Conservation (phyloP, 1,284 basidiomycete species). For the Leccinum pachyderme region DNA sequence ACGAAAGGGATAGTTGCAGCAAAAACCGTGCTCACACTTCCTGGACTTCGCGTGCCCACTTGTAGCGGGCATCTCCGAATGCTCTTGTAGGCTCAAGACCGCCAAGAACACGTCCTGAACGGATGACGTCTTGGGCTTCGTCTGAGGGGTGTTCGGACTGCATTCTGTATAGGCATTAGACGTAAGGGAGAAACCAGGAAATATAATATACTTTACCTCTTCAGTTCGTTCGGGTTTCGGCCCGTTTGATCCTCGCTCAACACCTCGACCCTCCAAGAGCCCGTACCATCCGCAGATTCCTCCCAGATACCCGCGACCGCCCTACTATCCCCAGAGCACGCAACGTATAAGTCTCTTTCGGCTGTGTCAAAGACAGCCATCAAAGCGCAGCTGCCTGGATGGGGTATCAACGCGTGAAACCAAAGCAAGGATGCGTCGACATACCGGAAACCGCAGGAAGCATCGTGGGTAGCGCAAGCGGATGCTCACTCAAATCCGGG, state of each 20-base stretch:
- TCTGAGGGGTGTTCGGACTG: slow-evolving; percentile 85
- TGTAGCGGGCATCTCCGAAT: slow-evolving; percentile 95
- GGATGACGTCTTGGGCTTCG: slow-evolving; percentile 82
- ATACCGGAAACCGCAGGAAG: slow-evolving; percentile 75
- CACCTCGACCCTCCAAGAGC: slow-evolving; percentile 86
- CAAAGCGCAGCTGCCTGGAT: slow-evolving; percentile 81
- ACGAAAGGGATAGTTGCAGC: neutral
- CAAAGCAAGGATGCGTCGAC: neutral
- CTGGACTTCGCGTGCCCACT: slow-evolving; percentile 77
- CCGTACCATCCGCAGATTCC: slow-evolving; percentile 52
- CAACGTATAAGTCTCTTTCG: slow-evolving; percentile 80
- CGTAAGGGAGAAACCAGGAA: neutral
- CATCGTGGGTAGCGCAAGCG: slow-evolving; percentile 67
- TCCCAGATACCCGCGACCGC: slow-evolving; percentile 96
- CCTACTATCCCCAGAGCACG: slow-evolving; percentile 91
- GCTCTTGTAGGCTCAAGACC: slow-evolving; percentile 94
- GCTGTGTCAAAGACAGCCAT: slow-evolving; percentile 84
- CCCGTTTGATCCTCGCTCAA: slow-evolving; percentile 96
- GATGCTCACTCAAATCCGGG: slow-evolving; percentile 71
- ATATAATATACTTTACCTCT: slow-evolving; percentile 45
- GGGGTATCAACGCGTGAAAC: slow-evolving; percentile 7
- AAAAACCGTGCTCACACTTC: slow-evolving; percentile 53
- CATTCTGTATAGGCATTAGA: slow-evolving; percentile 53
- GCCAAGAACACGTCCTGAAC: slow-evolving; percentile 85
- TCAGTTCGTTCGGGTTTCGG: slow-evolving; percentile 80